Percentiles rank a stretch among this genome's conserved stretches.
phyloP scores from a whole-genome alignment of 306 rosid species.

The Pachyrhizus erosus region DNA sequence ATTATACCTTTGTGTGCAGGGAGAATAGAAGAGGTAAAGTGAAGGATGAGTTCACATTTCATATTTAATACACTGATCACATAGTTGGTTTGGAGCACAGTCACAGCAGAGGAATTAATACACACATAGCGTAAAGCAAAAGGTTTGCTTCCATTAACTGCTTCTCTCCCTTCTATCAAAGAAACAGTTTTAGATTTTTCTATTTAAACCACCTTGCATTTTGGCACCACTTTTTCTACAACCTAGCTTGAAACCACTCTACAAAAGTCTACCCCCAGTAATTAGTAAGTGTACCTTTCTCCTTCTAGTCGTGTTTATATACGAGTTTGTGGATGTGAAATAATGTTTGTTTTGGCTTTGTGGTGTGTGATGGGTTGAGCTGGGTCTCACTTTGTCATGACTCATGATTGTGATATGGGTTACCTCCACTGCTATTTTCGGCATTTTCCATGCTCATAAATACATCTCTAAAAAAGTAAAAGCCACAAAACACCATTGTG shows the following conservation, averaged over 20 bases:
- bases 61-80: background rate
- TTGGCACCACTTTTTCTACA: background rate
- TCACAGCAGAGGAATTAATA: conserved; percentile 24
- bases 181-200: background rate
- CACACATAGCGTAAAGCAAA: conserved; percentile 40
- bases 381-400: conserved; percentile 28
- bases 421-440: background rate
- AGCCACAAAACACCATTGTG: background rate
- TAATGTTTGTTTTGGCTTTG: background rate
- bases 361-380: background rate
- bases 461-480: background rate
- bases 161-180: background rate
- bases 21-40: conserved; percentile 4
- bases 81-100: conserved; percentile 18
- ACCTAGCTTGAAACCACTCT: background rate
- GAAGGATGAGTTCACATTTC: conserved; percentile 8
- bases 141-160: conserved; percentile 30
- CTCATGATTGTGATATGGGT: conserved; percentile 38
- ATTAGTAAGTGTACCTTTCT: background rate
- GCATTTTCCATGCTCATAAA: background rate
- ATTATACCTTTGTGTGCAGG: conserved; percentile 37
- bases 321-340: background rate
- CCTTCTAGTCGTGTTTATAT: background rate
- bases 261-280: background rate
- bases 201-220: background rate